Evolutionary conservation across 345 rosid genomes (phyloP).

Genomic region (Bruguiera sexangula): DNA sequence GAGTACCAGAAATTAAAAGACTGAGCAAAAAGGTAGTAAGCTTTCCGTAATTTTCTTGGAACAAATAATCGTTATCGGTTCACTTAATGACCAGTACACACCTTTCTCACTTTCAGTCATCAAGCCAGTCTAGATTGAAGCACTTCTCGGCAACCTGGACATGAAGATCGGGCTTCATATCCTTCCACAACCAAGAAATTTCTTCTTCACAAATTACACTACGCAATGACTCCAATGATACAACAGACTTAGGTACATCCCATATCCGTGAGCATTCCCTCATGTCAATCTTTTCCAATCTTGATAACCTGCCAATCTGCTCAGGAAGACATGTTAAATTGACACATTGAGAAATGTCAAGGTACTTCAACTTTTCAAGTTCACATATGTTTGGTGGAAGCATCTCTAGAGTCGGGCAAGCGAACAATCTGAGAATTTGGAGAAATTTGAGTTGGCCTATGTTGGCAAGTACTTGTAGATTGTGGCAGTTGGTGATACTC

Average conservation of each 20-base stretch:
- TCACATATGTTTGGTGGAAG: slow-evolving; percentile 61
- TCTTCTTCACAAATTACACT: slow-evolving; percentile 72
- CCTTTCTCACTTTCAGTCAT: slow-evolving; percentile 32
- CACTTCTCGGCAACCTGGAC: slow-evolving; percentile 65
- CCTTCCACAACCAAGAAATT: slow-evolving; percentile 55
- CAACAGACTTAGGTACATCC: slow-evolving; percentile 44
- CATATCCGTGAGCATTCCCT: slow-evolving; percentile 57
- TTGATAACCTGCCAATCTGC: slow-evolving; percentile 45
- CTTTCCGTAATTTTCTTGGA: too few species aligned
- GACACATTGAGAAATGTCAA: slow-evolving; percentile 78
- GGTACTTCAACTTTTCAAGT: slow-evolving; percentile 50
- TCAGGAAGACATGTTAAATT: slow-evolving; percentile 57
- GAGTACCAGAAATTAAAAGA: too few species aligned
- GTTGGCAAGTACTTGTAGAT: slow-evolving; percentile 46
- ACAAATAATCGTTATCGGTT: too few species aligned
- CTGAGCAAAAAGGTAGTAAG: too few species aligned
- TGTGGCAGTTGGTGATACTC: slow-evolving; percentile 88
- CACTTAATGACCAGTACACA: too few species aligned
- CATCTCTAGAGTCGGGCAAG: slow-evolving; percentile 58
- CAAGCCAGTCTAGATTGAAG: slow-evolving; percentile 67
- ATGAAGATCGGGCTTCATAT: slow-evolving; percentile 39
- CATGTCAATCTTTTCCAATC: slow-evolving; percentile 88
- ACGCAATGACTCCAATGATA: slow-evolving; percentile 47
- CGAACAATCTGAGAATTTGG: slow-evolving; percentile 59
- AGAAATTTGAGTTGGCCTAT: slow-evolving; percentile 51